phyloP scores from a whole-genome alignment of 768 basidiomycete genomes.

The Rhodotorula kratochvilovae region DNA sequence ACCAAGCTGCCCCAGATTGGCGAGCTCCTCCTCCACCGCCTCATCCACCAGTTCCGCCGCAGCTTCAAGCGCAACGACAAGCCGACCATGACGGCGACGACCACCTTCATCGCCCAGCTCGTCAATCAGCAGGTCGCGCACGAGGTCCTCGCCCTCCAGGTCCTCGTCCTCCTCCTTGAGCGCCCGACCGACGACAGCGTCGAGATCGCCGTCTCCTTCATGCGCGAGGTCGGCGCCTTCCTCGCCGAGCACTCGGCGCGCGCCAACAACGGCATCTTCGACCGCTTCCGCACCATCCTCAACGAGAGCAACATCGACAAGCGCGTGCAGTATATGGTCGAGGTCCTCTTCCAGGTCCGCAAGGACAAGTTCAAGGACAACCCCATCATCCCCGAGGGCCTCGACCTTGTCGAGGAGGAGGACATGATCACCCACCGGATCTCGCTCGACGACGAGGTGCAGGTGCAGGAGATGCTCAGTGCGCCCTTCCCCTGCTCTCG shows the following conservation, averaged over 20 bases:
- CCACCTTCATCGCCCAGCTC: constrained; percentile 77
- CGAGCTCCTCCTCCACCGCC: constrained; percentile 77
- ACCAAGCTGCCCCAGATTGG: constrained; percentile 95
- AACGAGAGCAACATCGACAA: constrained; percentile 94
- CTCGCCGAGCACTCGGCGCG: constrained; percentile 88
- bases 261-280: constrained; percentile 88
- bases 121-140: constrained; percentile 91
- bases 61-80: constrained; percentile 97
- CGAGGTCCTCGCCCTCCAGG: constrained; percentile 89
- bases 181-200: constrained; percentile 95
- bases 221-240: constrained; percentile 94
- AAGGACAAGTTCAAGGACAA: constrained; percentile 99
- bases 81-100: constrained; percentile 89
- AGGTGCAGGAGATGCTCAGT: constrained; percentile 93
- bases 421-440: constrained; percentile 96
- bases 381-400: constrained; percentile 83
- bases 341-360: constrained; percentile 96
- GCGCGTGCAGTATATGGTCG: constrained; percentile 98
- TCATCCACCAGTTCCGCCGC: constrained; percentile 90
- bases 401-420: constrained; percentile 95
- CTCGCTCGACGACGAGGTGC: constrained; percentile 83
- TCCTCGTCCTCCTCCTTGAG: constrained; percentile 90
- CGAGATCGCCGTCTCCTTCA: constrained; percentile 96
- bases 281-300: constrained; percentile 91
- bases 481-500: not conserved